Conservation (phyloP, 2,329 filamentous ascomycete species). For the Bertia moriformis region DNA sequence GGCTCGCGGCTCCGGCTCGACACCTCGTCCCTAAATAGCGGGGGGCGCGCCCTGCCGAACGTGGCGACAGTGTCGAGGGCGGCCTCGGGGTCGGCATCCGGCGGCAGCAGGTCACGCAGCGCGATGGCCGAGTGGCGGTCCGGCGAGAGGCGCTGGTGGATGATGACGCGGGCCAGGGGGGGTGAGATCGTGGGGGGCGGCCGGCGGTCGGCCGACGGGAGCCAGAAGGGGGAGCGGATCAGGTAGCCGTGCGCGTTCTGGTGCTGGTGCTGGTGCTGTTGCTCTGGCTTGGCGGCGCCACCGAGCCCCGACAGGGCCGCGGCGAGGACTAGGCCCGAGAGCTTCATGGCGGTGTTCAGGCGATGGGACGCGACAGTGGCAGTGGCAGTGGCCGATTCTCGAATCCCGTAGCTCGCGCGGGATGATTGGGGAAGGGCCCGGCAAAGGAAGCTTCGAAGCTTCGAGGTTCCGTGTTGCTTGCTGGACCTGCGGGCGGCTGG, state of each 20-base stretch:
- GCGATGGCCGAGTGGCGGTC: conserved; percentile 28
- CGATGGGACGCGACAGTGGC: too few species aligned
- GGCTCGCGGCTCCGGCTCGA: conserved; percentile 19
- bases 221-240: conserved; percentile 21
- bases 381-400: too few species aligned
- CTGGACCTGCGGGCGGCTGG: neutral
- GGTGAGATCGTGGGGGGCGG: conserved; percentile 29
- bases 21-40: conserved; percentile 32
- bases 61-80: conserved; percentile 41
- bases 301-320: neutral
- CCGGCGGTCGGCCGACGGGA: conserved; percentile 11
- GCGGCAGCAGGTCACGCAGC: conserved; percentile 27
- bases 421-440: too few species aligned
- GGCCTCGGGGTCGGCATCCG: conserved; percentile 24
- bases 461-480: too few species aligned
- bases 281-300: neutral
- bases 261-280: neutral
- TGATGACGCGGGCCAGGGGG: conserved; percentile 38
- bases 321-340: conserved; percentile 3
- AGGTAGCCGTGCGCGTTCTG: conserved; percentile 35
- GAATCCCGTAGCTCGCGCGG: too few species aligned
- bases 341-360: neutral
- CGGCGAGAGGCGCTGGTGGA: conserved; percentile 39
- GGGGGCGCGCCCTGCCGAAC: conserved; percentile 36
- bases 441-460: too few species aligned